Evolutionary conservation across 1,284 basidiomycete genomes (phyloP).

Genomic region (Cryptococcus hybrid): DNA sequence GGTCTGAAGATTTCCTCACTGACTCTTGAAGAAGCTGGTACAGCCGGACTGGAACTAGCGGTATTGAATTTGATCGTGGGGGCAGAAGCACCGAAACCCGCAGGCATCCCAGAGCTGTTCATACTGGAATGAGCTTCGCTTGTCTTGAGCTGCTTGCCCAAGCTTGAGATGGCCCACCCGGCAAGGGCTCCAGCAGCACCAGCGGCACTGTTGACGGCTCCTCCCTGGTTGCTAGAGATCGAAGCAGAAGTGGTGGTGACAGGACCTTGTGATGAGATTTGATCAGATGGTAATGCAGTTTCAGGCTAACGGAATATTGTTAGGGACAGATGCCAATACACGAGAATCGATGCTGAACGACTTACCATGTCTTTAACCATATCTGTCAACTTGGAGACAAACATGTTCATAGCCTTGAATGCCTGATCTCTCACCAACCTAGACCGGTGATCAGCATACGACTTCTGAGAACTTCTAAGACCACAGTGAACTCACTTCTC

Average conservation of each 20-base stretch:
- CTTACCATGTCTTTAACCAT: slow-evolving; percentile 75
- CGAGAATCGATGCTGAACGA: neutral
- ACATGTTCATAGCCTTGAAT: slow-evolving; percentile 84
- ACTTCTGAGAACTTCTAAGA: neutral
- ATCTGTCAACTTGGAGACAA: slow-evolving; percentile 76
- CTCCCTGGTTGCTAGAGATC: slow-evolving; percentile 52
- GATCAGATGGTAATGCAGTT: neutral
- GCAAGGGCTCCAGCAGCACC: slow-evolving; percentile 87
- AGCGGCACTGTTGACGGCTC: slow-evolving; percentile 76
- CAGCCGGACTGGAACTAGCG: slow-evolving; percentile 1
- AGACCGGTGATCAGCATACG: slow-evolving; percentile 3
- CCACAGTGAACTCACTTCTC: slow-evolving; percentile 65
- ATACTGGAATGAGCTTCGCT: slow-evolving; percentile 63
- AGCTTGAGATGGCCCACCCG: slow-evolving; percentile 88
- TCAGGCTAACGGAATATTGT: neutral
- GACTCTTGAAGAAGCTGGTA: slow-evolving; percentile 17
- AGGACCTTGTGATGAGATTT: slow-evolving; percentile 26
- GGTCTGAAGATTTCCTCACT: slow-evolving; percentile 14
- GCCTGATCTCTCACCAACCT: slow-evolving; percentile 90
- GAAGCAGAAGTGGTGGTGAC: slow-evolving; percentile 46
- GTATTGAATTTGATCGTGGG: slow-evolving; percentile 2
- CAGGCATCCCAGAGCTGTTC: neutral
- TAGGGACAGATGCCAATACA: neutral
- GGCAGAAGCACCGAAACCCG: slow-evolving; percentile 1
- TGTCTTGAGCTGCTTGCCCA: slow-evolving; percentile 74